phyloP scores from a whole-genome alignment of 2,329 filamentous ascomycete genomes.

The Lasiodiplodia hormozganensis region DNA sequence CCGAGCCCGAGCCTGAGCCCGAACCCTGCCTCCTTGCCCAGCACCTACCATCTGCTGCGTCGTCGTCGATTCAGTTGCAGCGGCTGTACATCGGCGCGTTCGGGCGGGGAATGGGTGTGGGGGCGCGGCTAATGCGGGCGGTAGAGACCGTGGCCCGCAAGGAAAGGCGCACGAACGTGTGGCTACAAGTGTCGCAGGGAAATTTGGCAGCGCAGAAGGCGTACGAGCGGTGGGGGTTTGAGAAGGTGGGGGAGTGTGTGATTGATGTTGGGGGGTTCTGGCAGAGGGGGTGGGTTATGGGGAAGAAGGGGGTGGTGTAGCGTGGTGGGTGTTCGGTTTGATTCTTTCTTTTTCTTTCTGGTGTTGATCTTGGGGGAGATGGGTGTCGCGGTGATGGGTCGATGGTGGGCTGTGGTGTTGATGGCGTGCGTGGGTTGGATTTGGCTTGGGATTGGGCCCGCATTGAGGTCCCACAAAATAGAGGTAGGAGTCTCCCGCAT shows the following conservation, averaged over 20 bases:
- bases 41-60: slow-evolving; percentile 32
- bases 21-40: too few relatives aligned
- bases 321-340: not conserved
- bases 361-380: too few relatives aligned
- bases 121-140: slow-evolving; percentile 36
- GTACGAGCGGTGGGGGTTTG: slow-evolving; percentile 53
- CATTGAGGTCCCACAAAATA: too few relatives aligned
- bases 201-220: slow-evolving; percentile 48
- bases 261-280: slow-evolving; percentile 51
- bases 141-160: slow-evolving; percentile 41
- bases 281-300: slow-evolving; percentile 53
- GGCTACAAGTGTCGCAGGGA: slow-evolving; percentile 59
- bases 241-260: slow-evolving; percentile 49
- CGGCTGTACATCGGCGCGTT: slow-evolving; percentile 50
- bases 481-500: too few relatives aligned
- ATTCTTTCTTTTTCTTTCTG: too few relatives aligned
- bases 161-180: slow-evolving; percentile 49
- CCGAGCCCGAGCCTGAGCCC: too few relatives aligned
- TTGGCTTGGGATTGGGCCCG: too few relatives aligned
- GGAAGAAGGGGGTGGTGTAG: slow-evolving; percentile 37
- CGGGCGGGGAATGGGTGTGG: slow-evolving; percentile 50
- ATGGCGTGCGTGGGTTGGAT: too few relatives aligned
- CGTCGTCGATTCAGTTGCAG: slow-evolving; percentile 46
- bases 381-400: too few relatives aligned
- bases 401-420: too few relatives aligned